Conservation (phyloP, 208 protist genomes). For the Leptomonas seymouri region DNA sequence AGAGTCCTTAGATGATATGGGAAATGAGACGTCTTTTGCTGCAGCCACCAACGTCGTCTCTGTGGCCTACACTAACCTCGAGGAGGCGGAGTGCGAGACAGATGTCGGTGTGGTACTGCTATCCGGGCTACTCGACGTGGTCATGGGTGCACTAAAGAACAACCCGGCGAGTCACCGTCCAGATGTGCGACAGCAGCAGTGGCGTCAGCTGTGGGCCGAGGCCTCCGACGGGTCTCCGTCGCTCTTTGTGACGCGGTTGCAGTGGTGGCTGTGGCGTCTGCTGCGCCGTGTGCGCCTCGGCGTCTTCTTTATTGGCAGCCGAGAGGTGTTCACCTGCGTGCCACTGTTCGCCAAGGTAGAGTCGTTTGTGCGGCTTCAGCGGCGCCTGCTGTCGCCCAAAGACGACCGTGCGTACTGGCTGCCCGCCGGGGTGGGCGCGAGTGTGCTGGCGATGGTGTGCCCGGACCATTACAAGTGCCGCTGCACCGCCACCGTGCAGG, state of each 20-base stretch:
- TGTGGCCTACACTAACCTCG: conserved; percentile 35
- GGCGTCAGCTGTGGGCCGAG: conserved; percentile 38
- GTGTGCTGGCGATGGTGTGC: conserved; percentile 68
- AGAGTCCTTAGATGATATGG: conserved; percentile 35
- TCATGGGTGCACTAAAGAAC: conserved; percentile 21
- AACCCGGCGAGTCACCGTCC: conserved; percentile 24
- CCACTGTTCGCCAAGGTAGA: conserved; percentile 62
- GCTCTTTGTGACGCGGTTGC: conserved; percentile 59
- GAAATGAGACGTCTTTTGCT: conserved; percentile 26
- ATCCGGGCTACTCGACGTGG: conserved; percentile 48
- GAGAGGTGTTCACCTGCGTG: conserved; percentile 63
- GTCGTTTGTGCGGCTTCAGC: conserved; percentile 58
- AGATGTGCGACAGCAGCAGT: conserved; percentile 36
- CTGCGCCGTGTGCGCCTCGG: conserved; percentile 56
- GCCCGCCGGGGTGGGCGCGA: conserved; percentile 45
- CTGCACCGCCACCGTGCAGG: conserved; percentile 57
- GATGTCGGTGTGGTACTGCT: conserved; percentile 73
- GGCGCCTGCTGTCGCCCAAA: conserved; percentile 29
- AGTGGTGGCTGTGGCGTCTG: conserved; percentile 79
- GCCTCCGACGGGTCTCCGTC: conserved; percentile 31
- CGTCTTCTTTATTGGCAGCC: conserved; percentile 67
- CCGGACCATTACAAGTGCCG: conserved; percentile 75
- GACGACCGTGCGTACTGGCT: conserved; percentile 68
- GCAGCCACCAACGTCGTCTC: conserved; percentile 7
- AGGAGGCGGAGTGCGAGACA: conserved; percentile 50